These are phyloP conservation scores for Xanthoconium purpureum DNA, from an alignment of 768 basidiomycete genomes.

Conservation along the genomic window DNA sequence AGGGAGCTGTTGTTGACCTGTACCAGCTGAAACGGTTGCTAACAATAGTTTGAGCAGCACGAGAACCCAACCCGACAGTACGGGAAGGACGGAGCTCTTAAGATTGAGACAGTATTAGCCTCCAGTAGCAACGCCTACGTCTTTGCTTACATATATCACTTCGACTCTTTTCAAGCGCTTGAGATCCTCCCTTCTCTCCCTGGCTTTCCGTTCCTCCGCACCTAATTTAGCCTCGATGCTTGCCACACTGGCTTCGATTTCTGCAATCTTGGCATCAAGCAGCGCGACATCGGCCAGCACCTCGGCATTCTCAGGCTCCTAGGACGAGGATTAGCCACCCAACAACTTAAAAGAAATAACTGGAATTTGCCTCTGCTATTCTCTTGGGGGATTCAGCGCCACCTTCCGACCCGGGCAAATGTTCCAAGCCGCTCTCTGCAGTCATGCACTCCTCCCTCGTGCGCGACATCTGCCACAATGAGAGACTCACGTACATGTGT, in stretches of 20 bases:
- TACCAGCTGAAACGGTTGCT: conserved; percentile 87
- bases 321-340: conserved; percentile 4
- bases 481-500: conserved; percentile 87
- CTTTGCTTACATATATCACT: conserved; percentile 78
- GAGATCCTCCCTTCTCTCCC: conserved; percentile 72
- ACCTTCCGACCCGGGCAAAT: conserved; percentile 66
- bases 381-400: conserved; percentile 52
- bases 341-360: not conserved
- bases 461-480: conserved; percentile 92
- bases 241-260: conserved; percentile 54
- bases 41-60: conserved; percentile 90
- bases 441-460: conserved; percentile 94
- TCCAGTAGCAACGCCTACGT: not conserved
- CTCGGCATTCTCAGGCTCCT: conserved; percentile 63
- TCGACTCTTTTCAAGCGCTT: conserved; percentile 89
- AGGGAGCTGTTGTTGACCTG: conserved; percentile 50
- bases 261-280: conserved; percentile 71
- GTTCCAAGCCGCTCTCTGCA: conserved; percentile 86
- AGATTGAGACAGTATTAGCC: conserved; percentile 1
- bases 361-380: conserved; percentile 36
- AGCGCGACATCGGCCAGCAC: conserved; percentile 70
- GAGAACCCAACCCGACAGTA: conserved; percentile 85
- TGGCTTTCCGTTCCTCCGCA: conserved; percentile 58
- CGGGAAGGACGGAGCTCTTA: conserved; percentile 80
- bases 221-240: conserved; percentile 48